Evolutionary conservation across 176 grass and related monocot species (phyloP).

Genomic region (Oryza glumipatula): DNA sequence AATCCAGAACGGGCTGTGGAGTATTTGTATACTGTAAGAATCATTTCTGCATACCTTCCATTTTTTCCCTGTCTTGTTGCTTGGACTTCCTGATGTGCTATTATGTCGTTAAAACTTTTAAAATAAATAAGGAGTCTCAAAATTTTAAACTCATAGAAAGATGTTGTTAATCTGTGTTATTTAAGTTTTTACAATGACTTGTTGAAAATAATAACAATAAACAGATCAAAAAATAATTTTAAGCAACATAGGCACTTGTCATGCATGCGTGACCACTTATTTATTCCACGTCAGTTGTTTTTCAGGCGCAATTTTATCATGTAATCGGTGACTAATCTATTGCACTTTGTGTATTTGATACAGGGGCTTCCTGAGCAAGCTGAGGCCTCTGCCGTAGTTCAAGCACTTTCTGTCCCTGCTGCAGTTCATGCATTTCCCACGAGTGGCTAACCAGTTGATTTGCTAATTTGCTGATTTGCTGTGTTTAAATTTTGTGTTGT

Average conservation of each 20-base stretch:
- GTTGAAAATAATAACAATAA: not conserved
- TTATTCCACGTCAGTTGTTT: not conserved
- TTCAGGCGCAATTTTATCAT: constrained; percentile 4
- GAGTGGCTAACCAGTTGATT: no score
- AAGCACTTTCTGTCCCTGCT: constrained; percentile 27
- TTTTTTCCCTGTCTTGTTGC: not conserved
- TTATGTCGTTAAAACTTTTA: not conserved
- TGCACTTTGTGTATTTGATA: constrained; percentile 4
- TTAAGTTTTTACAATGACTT: not conserved
- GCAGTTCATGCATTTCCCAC: constrained; percentile 29
- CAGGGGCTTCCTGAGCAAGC: constrained; percentile 59
- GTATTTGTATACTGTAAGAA: constrained; percentile 65
- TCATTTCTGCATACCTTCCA: not conserved
- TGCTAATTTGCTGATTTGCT: no score
- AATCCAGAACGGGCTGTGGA: constrained; percentile 71
- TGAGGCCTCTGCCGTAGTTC: constrained; percentile 44
- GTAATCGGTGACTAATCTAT: not conserved
- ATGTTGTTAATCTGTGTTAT: not conserved
- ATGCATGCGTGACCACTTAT: not conserved
- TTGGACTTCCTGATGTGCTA: not conserved
- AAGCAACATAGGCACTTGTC: not conserved
- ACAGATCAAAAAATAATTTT: not conserved
- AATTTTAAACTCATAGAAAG: not conserved
- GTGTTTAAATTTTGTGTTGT: no score
- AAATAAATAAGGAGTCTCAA: not conserved